Percentiles rank a stretch among this genome's conserved stretches.
Evolutionary conservation across 306 rosid genomes (phyloP).

Genomic region (Datisca glomerata): DNA sequence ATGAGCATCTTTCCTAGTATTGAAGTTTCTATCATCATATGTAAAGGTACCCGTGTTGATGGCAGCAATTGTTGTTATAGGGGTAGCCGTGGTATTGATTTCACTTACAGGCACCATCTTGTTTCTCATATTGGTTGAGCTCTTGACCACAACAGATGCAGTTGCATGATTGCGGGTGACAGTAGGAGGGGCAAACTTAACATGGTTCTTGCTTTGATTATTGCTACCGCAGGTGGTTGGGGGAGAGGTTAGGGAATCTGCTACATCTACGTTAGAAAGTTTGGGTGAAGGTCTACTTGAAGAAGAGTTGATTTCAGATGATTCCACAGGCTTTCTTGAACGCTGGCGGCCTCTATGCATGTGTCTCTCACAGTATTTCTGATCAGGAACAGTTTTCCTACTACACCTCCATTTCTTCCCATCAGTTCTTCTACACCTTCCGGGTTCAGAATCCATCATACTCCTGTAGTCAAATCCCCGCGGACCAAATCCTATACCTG

Average conservation of each 20-base stretch:
- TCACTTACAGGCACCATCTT: constrained; percentile 11
- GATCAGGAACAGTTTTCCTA: constrained; percentile 26
- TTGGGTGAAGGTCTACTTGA: constrained; percentile 18
- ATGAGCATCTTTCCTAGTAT: constrained; percentile 16
- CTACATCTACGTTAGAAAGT: constrained; percentile 9
- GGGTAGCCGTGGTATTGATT: background rate
- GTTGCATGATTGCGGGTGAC: no score
- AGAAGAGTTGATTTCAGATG: constrained; percentile 24
- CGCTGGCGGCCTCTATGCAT: constrained; percentile 85
- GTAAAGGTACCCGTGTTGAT: background rate
- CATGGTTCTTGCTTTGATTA: constrained; percentile 14
- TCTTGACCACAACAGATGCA: background rate
- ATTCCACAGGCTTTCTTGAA: constrained; percentile 99
- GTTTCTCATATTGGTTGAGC: constrained; percentile 3
- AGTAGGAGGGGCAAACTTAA: constrained; percentile 9
- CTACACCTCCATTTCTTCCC: constrained; percentile 94
- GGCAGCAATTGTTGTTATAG: constrained; percentile 2
- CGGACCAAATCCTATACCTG: constrained; percentile 22
- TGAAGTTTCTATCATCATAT: constrained; percentile 3
- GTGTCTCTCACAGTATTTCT: constrained; percentile 76
- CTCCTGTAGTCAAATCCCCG: constrained; percentile 23
- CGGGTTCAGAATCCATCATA: constrained; percentile 48
- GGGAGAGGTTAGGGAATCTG: constrained; percentile 13
- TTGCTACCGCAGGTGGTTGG: constrained; percentile 10
- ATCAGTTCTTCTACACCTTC: constrained; percentile 88